Conservation (phyloP, 2,329 filamentous ascomycete genomes). For the Cladosporium sp. region DNA sequence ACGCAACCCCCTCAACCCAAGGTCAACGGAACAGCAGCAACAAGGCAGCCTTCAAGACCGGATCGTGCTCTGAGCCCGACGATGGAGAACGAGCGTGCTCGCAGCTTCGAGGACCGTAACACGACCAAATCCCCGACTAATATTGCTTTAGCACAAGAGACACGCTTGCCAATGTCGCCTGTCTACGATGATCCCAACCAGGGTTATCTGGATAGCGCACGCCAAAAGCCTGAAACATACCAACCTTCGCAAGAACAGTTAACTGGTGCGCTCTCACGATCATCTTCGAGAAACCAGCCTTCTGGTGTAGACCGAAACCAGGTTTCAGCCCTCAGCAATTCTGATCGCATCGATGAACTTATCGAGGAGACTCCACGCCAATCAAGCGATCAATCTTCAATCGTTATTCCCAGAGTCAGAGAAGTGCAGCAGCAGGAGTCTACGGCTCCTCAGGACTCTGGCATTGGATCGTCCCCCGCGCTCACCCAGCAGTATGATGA, state of each 20-base stretch:
- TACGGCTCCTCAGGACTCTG: slow-evolving; percentile 57
- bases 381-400: slow-evolving; percentile 19
- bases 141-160: slow-evolving; percentile 6
- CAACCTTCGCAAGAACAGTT: slow-evolving; percentile 27
- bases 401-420: slow-evolving; percentile 24
- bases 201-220: slow-evolving; percentile 3
- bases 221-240: slow-evolving; percentile 29
- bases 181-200: slow-evolving; percentile 8
- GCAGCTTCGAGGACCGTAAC: slow-evolving; percentile 22
- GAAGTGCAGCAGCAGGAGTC: slow-evolving; percentile 23
- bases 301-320: slow-evolving; percentile 3
- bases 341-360: slow-evolving; percentile 4
- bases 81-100: slow-evolving; percentile 24
- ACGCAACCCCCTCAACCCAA: slow-evolving; percentile 43
- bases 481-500: slow-evolving; percentile 65
- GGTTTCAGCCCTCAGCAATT: slow-evolving; percentile 8
- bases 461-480: slow-evolving; percentile 54
- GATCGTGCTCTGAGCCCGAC: slow-evolving; percentile 28
- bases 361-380: slow-evolving; percentile 22
- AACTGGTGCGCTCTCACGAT: slow-evolving; percentile 10
- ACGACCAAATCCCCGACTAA: slow-evolving; percentile 15
- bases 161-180: slow-evolving; percentile 15
- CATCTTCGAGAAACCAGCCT: slow-evolving; percentile 17
- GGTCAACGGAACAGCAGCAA: slow-evolving; percentile 20
- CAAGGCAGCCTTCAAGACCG: slow-evolving; percentile 27